Percentiles rank a stretch among this genome's conserved stretches.
Evolutionary conservation across 768 basidiomycete genomes (phyloP).

Genomic region (Leccinum aurantiacum): DNA sequence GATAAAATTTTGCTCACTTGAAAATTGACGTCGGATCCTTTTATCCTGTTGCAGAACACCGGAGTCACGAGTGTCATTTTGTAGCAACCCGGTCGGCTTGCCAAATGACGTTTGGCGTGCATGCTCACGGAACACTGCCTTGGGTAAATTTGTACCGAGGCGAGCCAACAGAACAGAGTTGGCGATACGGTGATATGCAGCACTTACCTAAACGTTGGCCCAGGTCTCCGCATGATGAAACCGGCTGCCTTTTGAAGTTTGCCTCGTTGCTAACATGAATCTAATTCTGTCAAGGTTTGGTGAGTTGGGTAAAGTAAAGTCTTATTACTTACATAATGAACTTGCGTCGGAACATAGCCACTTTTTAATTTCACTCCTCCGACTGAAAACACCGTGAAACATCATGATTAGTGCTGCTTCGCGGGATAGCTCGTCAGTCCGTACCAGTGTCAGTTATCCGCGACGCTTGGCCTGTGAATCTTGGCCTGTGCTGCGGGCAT

Average conservation of each 20-base stretch:
- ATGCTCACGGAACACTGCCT: background rate
- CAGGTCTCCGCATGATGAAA: background rate
- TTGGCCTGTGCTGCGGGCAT: background rate
- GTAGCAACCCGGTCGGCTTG: background rate
- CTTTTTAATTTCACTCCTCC: background rate
- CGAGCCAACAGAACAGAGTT: background rate
- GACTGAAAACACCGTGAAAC: background rate
- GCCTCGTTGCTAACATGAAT: background rate
- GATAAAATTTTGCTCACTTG: background rate
- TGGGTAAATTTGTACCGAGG: background rate
- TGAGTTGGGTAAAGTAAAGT: background rate
- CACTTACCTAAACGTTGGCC: background rate
- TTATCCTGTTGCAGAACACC: background rate
- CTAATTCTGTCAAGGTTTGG: background rate
- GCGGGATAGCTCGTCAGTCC: background rate
- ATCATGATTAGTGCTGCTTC: background rate
- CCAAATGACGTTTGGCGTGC: background rate
- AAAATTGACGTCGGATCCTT: background rate
- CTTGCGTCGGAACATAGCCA: background rate
- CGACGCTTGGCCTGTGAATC: background rate
- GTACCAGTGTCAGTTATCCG: background rate
- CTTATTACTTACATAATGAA: too few relatives aligned
- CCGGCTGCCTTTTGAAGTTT: background rate
- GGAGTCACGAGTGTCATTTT: background rate
- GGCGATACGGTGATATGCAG: background rate